Evolutionary conservation across 2,329 filamentous ascomycete genomes (phyloP), one percentile per base, ranked within the genome.

Genomic region (Aspergillus spinulosporus): DNA sequence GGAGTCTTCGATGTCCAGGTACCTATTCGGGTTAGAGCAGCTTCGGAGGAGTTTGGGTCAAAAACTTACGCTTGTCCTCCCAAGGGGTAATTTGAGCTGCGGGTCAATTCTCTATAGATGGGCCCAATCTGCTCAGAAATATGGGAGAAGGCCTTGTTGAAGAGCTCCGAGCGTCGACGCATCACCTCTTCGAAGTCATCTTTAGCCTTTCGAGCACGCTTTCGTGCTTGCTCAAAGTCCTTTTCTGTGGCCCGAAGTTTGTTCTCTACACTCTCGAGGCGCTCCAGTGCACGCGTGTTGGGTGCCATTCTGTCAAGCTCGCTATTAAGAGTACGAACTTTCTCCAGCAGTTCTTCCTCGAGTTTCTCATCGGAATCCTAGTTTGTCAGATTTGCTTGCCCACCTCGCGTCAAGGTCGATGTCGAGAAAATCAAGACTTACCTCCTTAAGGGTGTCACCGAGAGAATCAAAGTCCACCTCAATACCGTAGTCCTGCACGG

Each of bases 231-330:
- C 63, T 96, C 91, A 68, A 92, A 97, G 65, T 97, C 92, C 65
- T 90, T 86, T 66, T 97, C 92, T 1, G 90, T 93, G 57, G 87
- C 83, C 62, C 90, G 87, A 26, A 97, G 86, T 59, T 92, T 87
- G 50, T 85, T 83, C 72, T 96, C 89, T 6, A 96, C 92, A 21
- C 86, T 88, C 69, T 94, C 90, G 4, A 99, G 82, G 49, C 93
- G 89, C 69, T 97, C 92, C 74, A 92, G 91, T 6, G 93, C 94
- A 66, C 93, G 90, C 85, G 96, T 95, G 73, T 99, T 97, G 28
- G 94, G 94, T 59, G 94, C 92, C 74, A 97, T 87, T 75, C 96
- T 96, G 70, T 96, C 92, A 15, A 99, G 84, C 64, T 96, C 90
- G 32, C 82, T 79, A 44, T 87, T 86, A 7, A 99, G 81, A 29